A percentile compares a stretch with the other conserved stretches of the same genome.
Conservation (phyloP, 176 grass and related monocot species). For the Thinopyrum elongatum region DNA sequence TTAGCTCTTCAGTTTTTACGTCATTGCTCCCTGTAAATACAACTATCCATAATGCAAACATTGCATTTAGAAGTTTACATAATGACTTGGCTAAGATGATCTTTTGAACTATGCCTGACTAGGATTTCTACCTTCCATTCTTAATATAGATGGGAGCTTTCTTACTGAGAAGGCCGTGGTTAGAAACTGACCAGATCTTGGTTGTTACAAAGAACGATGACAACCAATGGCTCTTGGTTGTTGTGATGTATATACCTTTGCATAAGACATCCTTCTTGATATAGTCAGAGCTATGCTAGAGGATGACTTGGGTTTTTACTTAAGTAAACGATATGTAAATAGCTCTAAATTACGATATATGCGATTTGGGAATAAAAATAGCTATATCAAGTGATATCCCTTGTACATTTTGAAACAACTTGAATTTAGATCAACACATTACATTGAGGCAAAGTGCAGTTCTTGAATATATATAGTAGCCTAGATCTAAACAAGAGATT, state of each 20-base stretch:
- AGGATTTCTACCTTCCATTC: conserved; percentile 12
- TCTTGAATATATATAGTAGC: not conserved
- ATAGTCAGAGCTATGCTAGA: conserved; percentile 14
- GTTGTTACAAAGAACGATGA: not conserved
- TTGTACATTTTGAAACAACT: not conserved
- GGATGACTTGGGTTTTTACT: conserved; percentile 18
- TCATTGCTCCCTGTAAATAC: not conserved
- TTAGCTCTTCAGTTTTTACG: conserved; percentile 1
- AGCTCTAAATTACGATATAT: not conserved
- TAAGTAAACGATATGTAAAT: conserved; percentile 36
- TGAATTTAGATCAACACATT: not conserved
- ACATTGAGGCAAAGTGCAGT: not conserved
- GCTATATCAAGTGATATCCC: not conserved
- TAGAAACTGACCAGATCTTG: conserved; percentile 39
- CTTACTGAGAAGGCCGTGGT: conserved; percentile 54
- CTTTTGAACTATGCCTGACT: conserved; percentile 12
- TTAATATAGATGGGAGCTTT: conserved; percentile 60
- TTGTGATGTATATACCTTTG: conserved; percentile 28
- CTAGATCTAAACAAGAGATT: not conserved
- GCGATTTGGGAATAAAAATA: not conserved
- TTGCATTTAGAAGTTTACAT: conserved; percentile 68
- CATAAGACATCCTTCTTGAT: conserved; percentile 15
- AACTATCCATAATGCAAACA: conserved; percentile 44
- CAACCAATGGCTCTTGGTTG: not conserved
- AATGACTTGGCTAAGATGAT: conserved; percentile 6